Percentiles rank a stretch among this genome's conserved stretches.
Conservation (phyloP, 371 early-diverging fungal species). For the Phascolomyces articulosus region DNA sequence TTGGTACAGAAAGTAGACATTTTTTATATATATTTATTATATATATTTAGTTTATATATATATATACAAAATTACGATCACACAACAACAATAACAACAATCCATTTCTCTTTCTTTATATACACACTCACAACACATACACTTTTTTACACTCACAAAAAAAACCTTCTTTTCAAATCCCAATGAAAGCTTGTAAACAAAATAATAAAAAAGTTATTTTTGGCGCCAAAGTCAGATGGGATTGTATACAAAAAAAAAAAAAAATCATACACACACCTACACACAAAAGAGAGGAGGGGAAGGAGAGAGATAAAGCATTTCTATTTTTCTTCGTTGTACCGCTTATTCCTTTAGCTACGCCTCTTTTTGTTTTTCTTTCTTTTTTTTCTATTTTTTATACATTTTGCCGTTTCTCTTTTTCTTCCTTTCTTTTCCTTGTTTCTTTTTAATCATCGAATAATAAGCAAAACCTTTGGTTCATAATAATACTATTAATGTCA, state of each 20-base stretch:
- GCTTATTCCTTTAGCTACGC: background rate
- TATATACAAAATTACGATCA: too few species aligned
- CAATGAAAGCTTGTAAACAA: conserved; percentile 3
- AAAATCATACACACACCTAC: background rate
- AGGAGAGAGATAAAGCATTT: background rate
- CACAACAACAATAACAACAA: too few species aligned
- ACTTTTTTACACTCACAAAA: background rate
- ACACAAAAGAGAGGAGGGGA: too few species aligned
- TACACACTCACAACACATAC: background rate
- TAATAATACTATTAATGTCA: background rate
- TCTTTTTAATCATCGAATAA: too few species aligned
- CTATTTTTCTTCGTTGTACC: background rate
- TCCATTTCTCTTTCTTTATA: too few species aligned
- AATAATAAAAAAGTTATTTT: conserved; percentile 6
- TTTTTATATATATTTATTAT: too few species aligned
- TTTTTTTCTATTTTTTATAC: background rate
- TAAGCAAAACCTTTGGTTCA: too few species aligned
- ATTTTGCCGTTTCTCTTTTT: background rate
- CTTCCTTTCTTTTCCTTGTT: background rate
- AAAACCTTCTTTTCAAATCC: background rate
- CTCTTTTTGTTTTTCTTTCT: background rate
- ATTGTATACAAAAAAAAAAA: background rate
- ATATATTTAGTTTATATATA: background rate
- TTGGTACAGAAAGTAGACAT: conserved; percentile 59
- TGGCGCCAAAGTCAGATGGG: conserved; percentile 5